Evolutionary conservation across 768 basidiomycete genomes (phyloP).

Genomic region (Lactarius sp.): DNA sequence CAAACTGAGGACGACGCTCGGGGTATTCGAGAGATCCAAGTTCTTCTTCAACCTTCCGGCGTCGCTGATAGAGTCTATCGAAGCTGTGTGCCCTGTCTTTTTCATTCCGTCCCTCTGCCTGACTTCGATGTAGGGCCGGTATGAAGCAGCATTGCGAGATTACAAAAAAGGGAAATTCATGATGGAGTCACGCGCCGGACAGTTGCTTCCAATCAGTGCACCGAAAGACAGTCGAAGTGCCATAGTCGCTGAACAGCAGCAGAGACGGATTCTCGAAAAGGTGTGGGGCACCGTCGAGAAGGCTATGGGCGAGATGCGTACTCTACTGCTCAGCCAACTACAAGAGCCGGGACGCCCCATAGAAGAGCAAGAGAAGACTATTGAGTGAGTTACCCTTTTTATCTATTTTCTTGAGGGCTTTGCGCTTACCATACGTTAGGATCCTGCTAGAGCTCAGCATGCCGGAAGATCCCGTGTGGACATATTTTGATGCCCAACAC

Average conservation of each 20-base stretch:
- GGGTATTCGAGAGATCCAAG: conserved; percentile 93
- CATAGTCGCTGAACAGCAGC: conserved; percentile 61
- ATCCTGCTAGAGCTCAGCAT: conserved; percentile 83
- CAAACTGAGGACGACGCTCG: conserved; percentile 85
- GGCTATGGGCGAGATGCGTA: conserved; percentile 89
- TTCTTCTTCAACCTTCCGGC: conserved; percentile 99
- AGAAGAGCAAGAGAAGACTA: conserved; percentile 95
- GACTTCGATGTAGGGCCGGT: conserved; percentile 66
- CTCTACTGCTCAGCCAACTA: conserved; percentile 67
- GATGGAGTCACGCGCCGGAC: conserved; percentile 83
- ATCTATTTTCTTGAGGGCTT: neutral
- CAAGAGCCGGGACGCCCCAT: conserved; percentile 73
- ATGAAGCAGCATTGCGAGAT: conserved; percentile 88
- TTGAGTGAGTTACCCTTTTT: conserved; percentile 60
- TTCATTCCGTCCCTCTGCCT: neutral
- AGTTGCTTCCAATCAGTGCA: conserved; percentile 66
- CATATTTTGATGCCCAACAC: conserved; percentile 92
- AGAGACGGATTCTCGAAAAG: conserved; percentile 90
- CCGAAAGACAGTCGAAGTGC: conserved; percentile 51
- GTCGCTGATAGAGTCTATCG: conserved; percentile 81
- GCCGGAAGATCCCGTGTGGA: conserved; percentile 90
- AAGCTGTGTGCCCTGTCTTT: conserved; percentile 56
- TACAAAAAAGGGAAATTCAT: conserved; percentile 96
- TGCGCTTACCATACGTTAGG: conserved; percentile 40
- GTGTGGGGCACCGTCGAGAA: conserved; percentile 95